Conservation (phyloP, 75 land plant genomes). For the Adiantum capillusveneris region DNA sequence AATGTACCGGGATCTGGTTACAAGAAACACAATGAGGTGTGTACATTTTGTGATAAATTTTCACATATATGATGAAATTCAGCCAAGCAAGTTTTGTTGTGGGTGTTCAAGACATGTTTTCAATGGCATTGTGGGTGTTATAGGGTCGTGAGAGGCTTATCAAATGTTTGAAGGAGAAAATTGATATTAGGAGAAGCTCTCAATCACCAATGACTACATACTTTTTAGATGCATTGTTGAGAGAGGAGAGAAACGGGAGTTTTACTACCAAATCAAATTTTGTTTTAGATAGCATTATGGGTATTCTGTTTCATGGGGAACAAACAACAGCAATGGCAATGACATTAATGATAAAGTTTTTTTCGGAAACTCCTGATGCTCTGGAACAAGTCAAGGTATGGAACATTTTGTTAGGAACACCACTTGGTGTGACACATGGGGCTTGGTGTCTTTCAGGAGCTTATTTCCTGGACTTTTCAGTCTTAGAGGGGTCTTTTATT, state of each 20-base stretch:
- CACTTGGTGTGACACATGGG: no score
- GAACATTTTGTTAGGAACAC: background rate
- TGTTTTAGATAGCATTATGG: background rate
- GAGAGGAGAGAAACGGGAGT: background rate
- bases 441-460: no score
- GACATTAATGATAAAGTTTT: conserved; percentile 72
- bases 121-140: no score
- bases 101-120: no score
- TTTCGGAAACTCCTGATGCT: conserved; percentile 66
- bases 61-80: no score
- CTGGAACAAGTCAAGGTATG: conserved; percentile 57
- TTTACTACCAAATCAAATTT: background rate
- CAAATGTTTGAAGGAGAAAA: background rate
- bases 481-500: no score
- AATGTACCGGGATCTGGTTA: conserved; percentile 2
- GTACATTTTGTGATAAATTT: background rate
- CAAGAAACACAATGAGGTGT: background rate
- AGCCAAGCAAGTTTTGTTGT: no score
- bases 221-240: background rate
- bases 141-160: background rate
- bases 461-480: no score
- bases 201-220: background rate
- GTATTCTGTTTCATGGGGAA: conserved; percentile 2
- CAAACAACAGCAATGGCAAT: conserved; percentile 19
- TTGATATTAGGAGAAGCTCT: background rate